A percentile compares a stretch with the other conserved stretches of the same genome.
Evolutionary conservation across 179 eudicot species (phyloP).

Genomic region (Monotropa hypopitys): DNA sequence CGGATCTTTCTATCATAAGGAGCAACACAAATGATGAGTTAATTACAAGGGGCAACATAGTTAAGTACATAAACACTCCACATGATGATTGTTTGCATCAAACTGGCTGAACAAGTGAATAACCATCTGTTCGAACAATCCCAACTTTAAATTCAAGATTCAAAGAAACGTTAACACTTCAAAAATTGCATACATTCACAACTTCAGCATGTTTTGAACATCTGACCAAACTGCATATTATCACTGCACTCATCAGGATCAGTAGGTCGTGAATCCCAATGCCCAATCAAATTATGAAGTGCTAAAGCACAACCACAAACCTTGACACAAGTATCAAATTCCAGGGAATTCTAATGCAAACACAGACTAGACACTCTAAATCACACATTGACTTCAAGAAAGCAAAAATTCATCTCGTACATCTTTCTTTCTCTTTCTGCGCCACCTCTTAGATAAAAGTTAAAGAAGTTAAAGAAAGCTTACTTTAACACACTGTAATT

Average conservation of each 20-base stretch:
- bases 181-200: background rate
- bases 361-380: background rate
- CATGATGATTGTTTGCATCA: background rate
- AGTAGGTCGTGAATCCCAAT: background rate
- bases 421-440: no score
- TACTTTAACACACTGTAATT: constrained; percentile 43
- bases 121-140: background rate
- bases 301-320: background rate
- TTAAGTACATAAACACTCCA: background rate
- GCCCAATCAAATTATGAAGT: background rate
- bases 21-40: background rate
- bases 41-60: background rate
- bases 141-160: background rate
- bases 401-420: background rate
- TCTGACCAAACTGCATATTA: background rate
- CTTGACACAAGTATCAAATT: background rate
- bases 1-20: background rate
- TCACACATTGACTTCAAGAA: background rate
- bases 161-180: background rate
- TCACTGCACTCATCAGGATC: background rate
- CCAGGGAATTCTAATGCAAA: background rate
- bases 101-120: background rate
- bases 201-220: background rate
- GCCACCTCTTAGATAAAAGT: background rate
- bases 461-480: constrained; percentile 17